Base-by-base conservation (phyloP, 2,329 filamentous ascomycete genomes). In the Karstenula rhodostoma region DNA sequence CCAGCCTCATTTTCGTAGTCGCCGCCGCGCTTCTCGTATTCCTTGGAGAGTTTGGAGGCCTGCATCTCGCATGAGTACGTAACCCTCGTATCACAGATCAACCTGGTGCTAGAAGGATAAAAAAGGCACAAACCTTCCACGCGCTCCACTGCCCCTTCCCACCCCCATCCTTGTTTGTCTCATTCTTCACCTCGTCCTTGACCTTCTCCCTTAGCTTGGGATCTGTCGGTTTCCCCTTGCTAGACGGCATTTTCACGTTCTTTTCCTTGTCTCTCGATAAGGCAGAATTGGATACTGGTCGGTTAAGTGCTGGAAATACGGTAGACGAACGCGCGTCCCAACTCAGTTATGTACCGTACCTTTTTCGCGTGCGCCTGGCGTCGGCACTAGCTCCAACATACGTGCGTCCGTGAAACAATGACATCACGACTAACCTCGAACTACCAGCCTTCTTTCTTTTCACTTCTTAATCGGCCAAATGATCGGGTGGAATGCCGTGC, bases 141-240 rank as follows among this genome's bases (percentile, higher is more conserved):
- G 80, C 80, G 53, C 78, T 78, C 80, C 79, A 80, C 65, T 81
- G 74, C 4, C 80, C 80, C 64, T 82, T 81, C n/a, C 80, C 80
- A 33, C 75, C 64, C 12, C 80, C 80, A 64, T 81, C 78, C 61
- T 82, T 81, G 57, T 82, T 82, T 6, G 78, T 70, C 60, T 81
- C 74, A 52, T 77, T 72, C 66, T 82, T 81, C n/a, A 82, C 73
- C 15, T 82, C 78, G 64, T 82, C 76, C 66, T 80, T 82, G 29
- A 81, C 77, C 66, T 81, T 72, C 67, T 82, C 79, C 52, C 78
- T 75, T 46, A 82, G 64, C 61, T 82, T 78, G 1, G 79, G 78
- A 64, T 82, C 79, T 5, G 80, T 81, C 12, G 79, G 79, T 60
- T 80, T 83, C 66, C 80, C 80, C 61, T 80, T 82, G 25, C 76